Base-by-base conservation (phyloP, 257 asterid species). In the Penstemon davidsonii region DNA sequence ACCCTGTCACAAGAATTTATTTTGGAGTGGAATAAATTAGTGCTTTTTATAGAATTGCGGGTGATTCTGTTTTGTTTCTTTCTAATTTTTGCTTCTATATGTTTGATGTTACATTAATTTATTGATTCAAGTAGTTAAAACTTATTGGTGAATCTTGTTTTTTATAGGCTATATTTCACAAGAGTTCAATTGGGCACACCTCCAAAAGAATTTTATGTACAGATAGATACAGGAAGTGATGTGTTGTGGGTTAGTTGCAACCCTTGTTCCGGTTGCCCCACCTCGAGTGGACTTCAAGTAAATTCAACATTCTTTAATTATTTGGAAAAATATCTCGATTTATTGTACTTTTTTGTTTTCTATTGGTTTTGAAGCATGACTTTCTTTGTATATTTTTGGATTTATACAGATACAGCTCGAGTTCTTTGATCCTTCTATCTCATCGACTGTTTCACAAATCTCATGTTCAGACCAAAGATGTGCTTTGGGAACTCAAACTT, bases 161-260 rank as follows among this genome's bases (percentile, higher is more conserved):
- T 73, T 73, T n/a, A 6, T 77, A 93, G 99, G 92, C 89, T 93
- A 38, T 93, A 93, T 81, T 93, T 61, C 60, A 88, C 99, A 75
- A 85, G 82, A 78, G 96, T 93, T 62, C 81, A 73, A 78, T 73
- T 93, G 77, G 99, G 99, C 56, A 85, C 86, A 64, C 97, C 99
- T 62, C 91, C 96, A 33, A 87, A 77, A 73, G 99, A 90, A 70
- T 90, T 93, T 77, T 93, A 78, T 74, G 99, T 93, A 64, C 99
- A 93, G 81, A 90, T 93, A 62, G 98, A 93, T 79, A 90, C 98
- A 5, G 98, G 98, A 58, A 93, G 98, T 78, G 97, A 93, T 86
- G 99, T 90, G 55, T 66, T 93, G 62, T 93, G 99, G 99, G 96
- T 93, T 67, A 75, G 95, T 76, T 93, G 99, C 76, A 76, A 65